Evolutionary conservation across 192 early-diverging fungal genomes (phyloP), one percentile per base, ranked within the genome.

Genomic region (Backusella mclennaniae): DNA sequence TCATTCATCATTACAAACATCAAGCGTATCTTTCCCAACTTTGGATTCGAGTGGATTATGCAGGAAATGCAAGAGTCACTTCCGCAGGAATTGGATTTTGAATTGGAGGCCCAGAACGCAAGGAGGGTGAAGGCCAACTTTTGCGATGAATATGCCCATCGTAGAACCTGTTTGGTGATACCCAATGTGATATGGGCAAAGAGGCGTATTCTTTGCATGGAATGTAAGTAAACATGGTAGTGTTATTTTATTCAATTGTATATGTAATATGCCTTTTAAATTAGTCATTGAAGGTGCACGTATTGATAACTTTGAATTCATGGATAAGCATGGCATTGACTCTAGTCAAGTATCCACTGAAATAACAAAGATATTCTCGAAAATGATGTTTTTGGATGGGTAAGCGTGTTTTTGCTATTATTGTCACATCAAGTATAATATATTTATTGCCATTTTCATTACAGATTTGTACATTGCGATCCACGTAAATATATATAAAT

Each of bases 321-420:
- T 96, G 75, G 79, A 88, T 5, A 69, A 85, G 9, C 86, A 97
- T 76, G 77, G 76, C 15, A 96, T 98, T 74, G 85, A 92, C 71
- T 92, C 93, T 1, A 82, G 83, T 0, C 77, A 89, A 4, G 92
- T 98, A 14, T 95, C 95, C 1, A 82, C 86, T 29, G 91, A 93
- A 71, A 85, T 98, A 56, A 89, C 91, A 0, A 86, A 85, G 12
- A 89, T 91, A 11, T 97, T 95, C 83, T 91, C 91, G 6, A 91
- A 97, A 75, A 98, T 98, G 96, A 95, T 96, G 12, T 97, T 93
- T 78, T 82, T 92, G n/a, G 88, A 95, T 74, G 94, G 94, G 76
- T 82, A 75, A 33, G 33, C 33, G 71, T 49, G 36, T 9, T 52
- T 17, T 35, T 36, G n/a, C 29, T 33, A 68, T n/a, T 12, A 14